Evolutionary conservation across 2,329 filamentous ascomycete species (phyloP), one percentile per base, ranked within the genome.

Genomic region (Drechslera avenae): DNA sequence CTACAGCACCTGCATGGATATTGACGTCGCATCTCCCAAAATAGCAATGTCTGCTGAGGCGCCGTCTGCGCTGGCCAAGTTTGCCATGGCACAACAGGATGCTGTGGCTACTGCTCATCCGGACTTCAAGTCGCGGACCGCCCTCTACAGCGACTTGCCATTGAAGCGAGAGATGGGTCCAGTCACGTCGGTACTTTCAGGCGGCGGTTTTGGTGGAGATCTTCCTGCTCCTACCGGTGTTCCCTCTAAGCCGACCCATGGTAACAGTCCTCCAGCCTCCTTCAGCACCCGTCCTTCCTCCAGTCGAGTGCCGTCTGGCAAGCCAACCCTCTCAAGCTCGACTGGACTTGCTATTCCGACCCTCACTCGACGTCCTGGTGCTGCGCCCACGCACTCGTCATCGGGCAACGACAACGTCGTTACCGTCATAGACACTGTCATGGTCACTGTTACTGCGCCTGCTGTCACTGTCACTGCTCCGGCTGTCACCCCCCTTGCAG

Each of bases 1-100:
- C 62, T 86, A 86, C 69, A 84, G 80, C 4, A 80, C 79, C 16
- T 86, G 83, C 59, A 81, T 78, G 55, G 80, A 85, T 66, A 73
- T 86, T 40, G 75, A 79, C 32, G 71, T 83, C 6, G 36, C 51
- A 5, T 62, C 63, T 16, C 30, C 40, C 33, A 74, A 78, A 58
- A 54, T 64, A 6, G 62, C 61, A n/a, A n/a, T n/a, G n/a, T n/a
- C n/a, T n/a, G n/a, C n/a, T n/a, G n/a, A n/a, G n/a, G n/a, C n/a
- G n/a, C n/a, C n/a, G n/a, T n/a, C n/a, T n/a, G 26, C 26, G 26
- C 12, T 10, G 9, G 9, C 43, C 9, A 30, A 62, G 45, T 64
- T 52, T 35, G 55, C 56, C 19, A 61, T 74, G 32, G 68, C 55
- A 17, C 76, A 78, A 59, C 75, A 78, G 44, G 76, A 79, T 52